Evolutionary conservation across 2,329 filamentous ascomycete genomes (phyloP), one percentile per base, ranked within the genome.

Genomic region (Colletotrichum gigasporum): DNA sequence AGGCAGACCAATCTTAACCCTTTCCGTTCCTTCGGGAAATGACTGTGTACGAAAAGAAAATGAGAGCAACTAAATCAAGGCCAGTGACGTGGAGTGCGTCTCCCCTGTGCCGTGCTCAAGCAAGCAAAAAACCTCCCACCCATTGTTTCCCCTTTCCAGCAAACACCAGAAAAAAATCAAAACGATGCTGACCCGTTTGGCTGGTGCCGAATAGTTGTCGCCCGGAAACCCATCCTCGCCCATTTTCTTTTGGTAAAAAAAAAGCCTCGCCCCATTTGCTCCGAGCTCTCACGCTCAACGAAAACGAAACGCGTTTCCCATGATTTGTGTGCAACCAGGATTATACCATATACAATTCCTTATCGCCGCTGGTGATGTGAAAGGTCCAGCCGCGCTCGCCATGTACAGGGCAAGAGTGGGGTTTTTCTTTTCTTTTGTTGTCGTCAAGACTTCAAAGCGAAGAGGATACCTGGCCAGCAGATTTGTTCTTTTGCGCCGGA

Each of bases 1-100:
- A 76, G 75, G 75, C 75, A 71, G 71, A 69, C 73, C 72, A 74
- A 68, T 75, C 72, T 75, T 75, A 71, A 69, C 68, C 71, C 70
- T 52, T 34, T 63, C 56, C 66, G 37, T 67, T 66, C 56, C 54
- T 53, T 52, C 22, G 35, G 58, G 37, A 54, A 63, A 69, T 57
- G 62, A 67, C 52, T 59, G 61, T 57, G 50, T 39, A 65, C 53
- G 51, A 61, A 55, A 62, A 45, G 26, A 63, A 65, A 61, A 34
- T 7, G 22, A 61, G 39, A 60, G 30, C 41, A 54, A 59, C 48
- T 44, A 37, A 26, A 48, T 20, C 57, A 57, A 28, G 53, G 45
- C 52, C 44, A 24, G 24, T 16, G 30, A 10, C 39, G 16, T 20
- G 22, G 34, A 53, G 32, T n/a, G n/a, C n/a, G n/a, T n/a, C n/a